phyloP scores from a whole-genome alignment of 1,139 yeast species.

The Kodamaea anthophila region DNA sequence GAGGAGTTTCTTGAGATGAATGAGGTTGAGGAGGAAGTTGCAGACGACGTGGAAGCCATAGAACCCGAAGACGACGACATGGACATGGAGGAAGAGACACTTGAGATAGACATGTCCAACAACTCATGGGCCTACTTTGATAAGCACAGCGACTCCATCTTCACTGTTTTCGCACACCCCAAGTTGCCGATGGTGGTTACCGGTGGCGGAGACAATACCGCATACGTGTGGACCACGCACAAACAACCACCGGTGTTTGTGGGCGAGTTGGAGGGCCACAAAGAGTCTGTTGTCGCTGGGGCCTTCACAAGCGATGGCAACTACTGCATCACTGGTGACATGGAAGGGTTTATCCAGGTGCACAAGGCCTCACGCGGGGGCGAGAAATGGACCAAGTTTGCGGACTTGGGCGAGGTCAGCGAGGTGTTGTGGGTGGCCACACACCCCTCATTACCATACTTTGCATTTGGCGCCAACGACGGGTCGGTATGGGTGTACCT shows the following conservation, averaged over 20 bases:
- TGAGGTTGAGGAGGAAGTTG: conserved; percentile 58
- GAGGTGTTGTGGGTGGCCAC: conserved; percentile 67
- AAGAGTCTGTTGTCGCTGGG: conserved; percentile 82
- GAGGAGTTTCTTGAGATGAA: conserved; percentile 50
- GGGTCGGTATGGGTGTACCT: conserved; percentile 95
- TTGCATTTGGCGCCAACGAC: conserved; percentile 92
- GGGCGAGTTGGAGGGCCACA: conserved; percentile 68
- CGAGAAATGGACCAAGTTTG: conserved; percentile 70
- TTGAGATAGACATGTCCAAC: conserved; percentile 68
- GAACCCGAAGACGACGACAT: conserved; percentile 34
- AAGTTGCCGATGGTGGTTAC: conserved; percentile 68
- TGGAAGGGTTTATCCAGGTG: conserved; percentile 81
- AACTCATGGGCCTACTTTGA: conserved; percentile 89
- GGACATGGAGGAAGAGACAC: conserved; percentile 18
- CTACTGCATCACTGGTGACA: conserved; percentile 81
- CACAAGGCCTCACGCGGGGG: conserved; percentile 70
- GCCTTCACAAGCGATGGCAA: conserved; percentile 81
- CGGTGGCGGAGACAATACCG: conserved; percentile 89
- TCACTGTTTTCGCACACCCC: conserved; percentile 75
- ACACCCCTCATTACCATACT: conserved; percentile 66
- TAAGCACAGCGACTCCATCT: conserved; percentile 78
- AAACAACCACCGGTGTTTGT: conserved; percentile 76
- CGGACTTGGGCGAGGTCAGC: conserved; percentile 78
- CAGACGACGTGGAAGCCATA: conserved; percentile 28
- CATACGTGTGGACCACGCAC: conserved; percentile 88